phyloP scores from a whole-genome alignment of 176 grass and related monocot species.

The Bothriochloa decipiens region DNA sequence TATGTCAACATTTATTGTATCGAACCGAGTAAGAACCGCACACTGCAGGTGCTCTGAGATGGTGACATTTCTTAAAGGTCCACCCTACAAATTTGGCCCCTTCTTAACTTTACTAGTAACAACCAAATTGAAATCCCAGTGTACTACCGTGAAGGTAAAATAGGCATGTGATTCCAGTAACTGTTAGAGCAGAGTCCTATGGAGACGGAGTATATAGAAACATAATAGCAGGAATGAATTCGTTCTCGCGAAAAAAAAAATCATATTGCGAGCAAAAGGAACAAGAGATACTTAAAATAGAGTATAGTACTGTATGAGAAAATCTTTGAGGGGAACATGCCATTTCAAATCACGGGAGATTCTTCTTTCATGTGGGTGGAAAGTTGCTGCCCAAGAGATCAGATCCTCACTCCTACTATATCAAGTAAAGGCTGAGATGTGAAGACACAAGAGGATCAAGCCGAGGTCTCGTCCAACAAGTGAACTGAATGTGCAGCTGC shows the following conservation, averaged over 20 bases:
- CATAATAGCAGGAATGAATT: not conserved
- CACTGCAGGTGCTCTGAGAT: not conserved
- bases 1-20: no score
- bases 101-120: not conserved
- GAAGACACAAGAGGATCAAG: not conserved
- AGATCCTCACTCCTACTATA: not conserved
- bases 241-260: not conserved
- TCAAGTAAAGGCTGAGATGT: not conserved
- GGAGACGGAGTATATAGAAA: not conserved
- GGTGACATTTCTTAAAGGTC: not conserved
- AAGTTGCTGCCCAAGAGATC: slow-evolving; percentile 9
- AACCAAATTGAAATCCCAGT: not conserved
- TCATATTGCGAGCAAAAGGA: not conserved
- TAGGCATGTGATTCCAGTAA: not conserved
- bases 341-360: slow-evolving; percentile 44
- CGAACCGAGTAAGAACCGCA: no score
- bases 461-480: slow-evolving; percentile 33
- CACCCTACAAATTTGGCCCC: not conserved
- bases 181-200: not conserved
- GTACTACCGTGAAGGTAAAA: not conserved
- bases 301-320: not conserved
- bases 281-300: not conserved
- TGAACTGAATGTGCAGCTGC: slow-evolving; percentile 6
- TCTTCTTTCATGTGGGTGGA: slow-evolving; percentile 8
- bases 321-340: slow-evolving; percentile 9